Evolutionary conservation across 257 asterid species (phyloP).

Genomic region (Ophiorrhiza pumila): DNA sequence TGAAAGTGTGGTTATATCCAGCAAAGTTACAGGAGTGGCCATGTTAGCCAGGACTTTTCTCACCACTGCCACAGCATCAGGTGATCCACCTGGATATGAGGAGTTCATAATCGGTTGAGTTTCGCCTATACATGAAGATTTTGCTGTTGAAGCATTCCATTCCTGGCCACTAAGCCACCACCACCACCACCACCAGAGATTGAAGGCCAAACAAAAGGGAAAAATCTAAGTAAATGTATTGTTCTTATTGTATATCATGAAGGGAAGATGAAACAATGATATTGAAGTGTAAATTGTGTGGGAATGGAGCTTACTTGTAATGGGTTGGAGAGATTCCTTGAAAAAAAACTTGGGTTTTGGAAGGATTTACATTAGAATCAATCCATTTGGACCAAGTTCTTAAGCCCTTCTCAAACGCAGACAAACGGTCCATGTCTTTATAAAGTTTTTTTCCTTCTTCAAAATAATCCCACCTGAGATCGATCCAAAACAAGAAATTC

Average conservation of each 20-base stretch:
- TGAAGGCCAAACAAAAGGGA: no score
- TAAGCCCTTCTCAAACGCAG: conserved; percentile 53
- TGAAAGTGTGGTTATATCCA: conserved; percentile 54
- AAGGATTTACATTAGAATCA: conserved; percentile 50
- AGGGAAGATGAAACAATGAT: no score
- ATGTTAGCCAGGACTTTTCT: conserved; percentile 41
- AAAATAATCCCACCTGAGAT: conserved; percentile 74
- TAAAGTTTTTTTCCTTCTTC: conserved; percentile 41
- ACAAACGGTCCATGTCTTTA: conserved; percentile 65
- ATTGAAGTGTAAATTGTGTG: no score
- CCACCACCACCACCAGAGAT: no score
- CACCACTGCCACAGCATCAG: conserved; percentile 33
- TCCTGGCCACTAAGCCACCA: conserved; percentile 41
- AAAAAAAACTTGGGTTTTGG: conserved; percentile 54
- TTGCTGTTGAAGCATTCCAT: conserved; percentile 46
- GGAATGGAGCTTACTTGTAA: conserved; percentile 52
- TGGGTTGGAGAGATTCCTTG: conserved; percentile 86
- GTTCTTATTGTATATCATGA: no score
- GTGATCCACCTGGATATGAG: conserved; percentile 37
- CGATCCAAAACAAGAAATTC: conserved; percentile 1
- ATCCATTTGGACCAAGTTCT: conserved; percentile 82
- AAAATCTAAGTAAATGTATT: no score
- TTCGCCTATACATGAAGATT: conserved; percentile 45
- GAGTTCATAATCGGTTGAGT: conserved; percentile 39
- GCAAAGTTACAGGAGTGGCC: conserved; percentile 45